These are phyloP conservation scores for Globisporangium paddicum DNA, from an alignment of 352 stramenopile species.

Conservation along the genomic window DNA sequence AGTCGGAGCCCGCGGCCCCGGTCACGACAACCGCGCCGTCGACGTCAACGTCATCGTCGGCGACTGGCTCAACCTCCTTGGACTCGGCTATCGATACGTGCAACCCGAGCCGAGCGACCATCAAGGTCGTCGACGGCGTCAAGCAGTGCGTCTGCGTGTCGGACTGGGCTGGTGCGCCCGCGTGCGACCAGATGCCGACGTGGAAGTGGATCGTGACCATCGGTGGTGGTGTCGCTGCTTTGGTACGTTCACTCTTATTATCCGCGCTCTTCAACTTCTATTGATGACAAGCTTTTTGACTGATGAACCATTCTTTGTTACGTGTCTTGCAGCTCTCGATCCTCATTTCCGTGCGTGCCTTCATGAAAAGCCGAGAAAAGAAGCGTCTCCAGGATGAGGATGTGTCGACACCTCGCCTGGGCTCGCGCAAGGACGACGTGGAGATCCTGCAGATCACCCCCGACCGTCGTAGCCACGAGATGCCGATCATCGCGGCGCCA, in stretches of 20 bases:
- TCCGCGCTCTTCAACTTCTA: too few relatives aligned
- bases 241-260: constrained; percentile 19
- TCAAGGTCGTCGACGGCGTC: constrained; percentile 39
- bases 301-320: not conserved
- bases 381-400: constrained; percentile 13
- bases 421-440: constrained; percentile 18
- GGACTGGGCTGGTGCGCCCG: constrained; percentile 52
- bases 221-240: constrained; percentile 47
- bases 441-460: constrained; percentile 20
- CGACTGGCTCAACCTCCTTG: constrained; percentile 5
- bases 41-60: too few relatives aligned
- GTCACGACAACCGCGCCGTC: constrained; percentile 3
- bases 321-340: constrained; percentile 37
- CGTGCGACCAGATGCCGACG: constrained; percentile 45
- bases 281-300: too few relatives aligned
- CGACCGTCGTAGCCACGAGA: constrained; percentile 13
- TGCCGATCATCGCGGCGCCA: constrained; percentile 1
- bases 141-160: constrained; percentile 52
- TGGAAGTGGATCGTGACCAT: constrained; percentile 69
- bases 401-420: constrained; percentile 4
- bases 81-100: constrained; percentile 31
- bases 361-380: constrained; percentile 37
- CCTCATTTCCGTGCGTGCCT: constrained; percentile 46
- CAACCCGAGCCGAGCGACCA: constrained; percentile 46
- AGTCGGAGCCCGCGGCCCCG: constrained; percentile 5